phyloP scores from a whole-genome alignment of 148 eudicot species.

The Camellia japonica region DNA sequence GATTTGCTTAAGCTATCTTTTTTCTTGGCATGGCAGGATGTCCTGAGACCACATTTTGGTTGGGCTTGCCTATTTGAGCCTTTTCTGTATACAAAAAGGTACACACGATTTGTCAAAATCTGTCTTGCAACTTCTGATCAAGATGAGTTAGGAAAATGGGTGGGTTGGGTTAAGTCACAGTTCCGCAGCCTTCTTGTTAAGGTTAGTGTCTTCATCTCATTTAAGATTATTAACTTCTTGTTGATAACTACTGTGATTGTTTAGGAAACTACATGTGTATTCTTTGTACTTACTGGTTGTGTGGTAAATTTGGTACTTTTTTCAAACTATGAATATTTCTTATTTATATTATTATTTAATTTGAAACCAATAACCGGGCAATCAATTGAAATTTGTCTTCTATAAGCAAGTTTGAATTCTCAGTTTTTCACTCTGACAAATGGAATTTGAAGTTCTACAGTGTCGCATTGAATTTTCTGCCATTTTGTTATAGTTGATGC shows the following conservation, averaged over 20 bases:
- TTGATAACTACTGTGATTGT: background rate
- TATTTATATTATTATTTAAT: no score
- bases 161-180: slow-evolving; percentile 57
- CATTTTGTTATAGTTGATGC: no score
- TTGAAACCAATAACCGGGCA: no score
- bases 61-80: slow-evolving; percentile 51
- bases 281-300: background rate
- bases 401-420: no score
- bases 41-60: slow-evolving; percentile 32
- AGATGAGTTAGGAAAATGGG: slow-evolving; percentile 51
- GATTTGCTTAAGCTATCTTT: background rate
- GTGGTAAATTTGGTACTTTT: background rate
- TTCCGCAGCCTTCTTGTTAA: slow-evolving; percentile 48
- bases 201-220: slow-evolving; percentile 26
- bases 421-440: no score
- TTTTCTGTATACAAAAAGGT: slow-evolving; percentile 40
- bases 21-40: slow-evolving; percentile 33
- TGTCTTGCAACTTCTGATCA: slow-evolving; percentile 33
- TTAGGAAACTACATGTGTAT: background rate
- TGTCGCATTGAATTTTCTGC: no score
- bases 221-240: background rate
- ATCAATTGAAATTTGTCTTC: no score
- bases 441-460: no score
- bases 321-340: no score
- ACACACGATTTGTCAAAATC: slow-evolving; percentile 42